Percentiles rank a stretch among this genome's conserved stretches.
Conservation (phyloP, 208 protist species). For the Trypanosoma boissoni region DNA sequence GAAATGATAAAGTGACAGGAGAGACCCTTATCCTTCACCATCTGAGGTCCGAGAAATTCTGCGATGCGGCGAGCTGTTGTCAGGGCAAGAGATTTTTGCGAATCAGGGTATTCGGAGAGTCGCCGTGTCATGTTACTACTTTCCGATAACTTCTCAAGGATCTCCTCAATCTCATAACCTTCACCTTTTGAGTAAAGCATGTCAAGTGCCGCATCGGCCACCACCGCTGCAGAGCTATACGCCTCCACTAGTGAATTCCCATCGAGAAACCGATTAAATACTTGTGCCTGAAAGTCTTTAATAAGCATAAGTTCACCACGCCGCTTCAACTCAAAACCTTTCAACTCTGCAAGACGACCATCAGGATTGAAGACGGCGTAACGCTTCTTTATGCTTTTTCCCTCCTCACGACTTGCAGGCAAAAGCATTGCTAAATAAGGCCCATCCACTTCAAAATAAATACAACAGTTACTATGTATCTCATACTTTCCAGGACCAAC, state of each 20-base stretch:
- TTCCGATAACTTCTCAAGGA: conserved; percentile 98
- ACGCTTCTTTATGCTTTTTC: conserved; percentile 98
- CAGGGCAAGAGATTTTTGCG: conserved; percentile 98
- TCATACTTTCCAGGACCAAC: conserved; percentile 67
- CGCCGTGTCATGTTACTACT: conserved; percentile 95
- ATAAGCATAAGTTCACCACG: conserved; percentile 99
- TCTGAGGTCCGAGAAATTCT: conserved; percentile 98
- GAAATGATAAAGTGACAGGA: conserved; percentile 98
- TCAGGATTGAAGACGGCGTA: conserved; percentile 99
- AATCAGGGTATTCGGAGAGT: conserved; percentile 96
- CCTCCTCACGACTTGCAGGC: conserved; percentile 98
- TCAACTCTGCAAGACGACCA: conserved; percentile 98
- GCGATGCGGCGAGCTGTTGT: conserved; percentile 96
- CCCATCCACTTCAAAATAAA: conserved; percentile 99
- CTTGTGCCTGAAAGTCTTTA: conserved; percentile 98
- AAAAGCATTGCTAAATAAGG: conserved; percentile 99
- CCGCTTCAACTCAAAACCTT: conserved; percentile 99
- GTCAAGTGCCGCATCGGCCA: conserved; percentile 97
- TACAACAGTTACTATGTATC: conserved; percentile 94
- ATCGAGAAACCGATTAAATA: conserved; percentile 96
- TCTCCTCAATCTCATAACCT: conserved; percentile 92
- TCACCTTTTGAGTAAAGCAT: conserved; percentile 92
- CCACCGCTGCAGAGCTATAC: conserved; percentile 94
- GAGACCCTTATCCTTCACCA: conserved; percentile 98
- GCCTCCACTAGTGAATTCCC: conserved; percentile 94